Percentiles rank a stretch among this genome's conserved stretches.
phyloP scores from a whole-genome alignment of 805 yeast genomes.

The Yamadazyma phyllophila region DNA sequence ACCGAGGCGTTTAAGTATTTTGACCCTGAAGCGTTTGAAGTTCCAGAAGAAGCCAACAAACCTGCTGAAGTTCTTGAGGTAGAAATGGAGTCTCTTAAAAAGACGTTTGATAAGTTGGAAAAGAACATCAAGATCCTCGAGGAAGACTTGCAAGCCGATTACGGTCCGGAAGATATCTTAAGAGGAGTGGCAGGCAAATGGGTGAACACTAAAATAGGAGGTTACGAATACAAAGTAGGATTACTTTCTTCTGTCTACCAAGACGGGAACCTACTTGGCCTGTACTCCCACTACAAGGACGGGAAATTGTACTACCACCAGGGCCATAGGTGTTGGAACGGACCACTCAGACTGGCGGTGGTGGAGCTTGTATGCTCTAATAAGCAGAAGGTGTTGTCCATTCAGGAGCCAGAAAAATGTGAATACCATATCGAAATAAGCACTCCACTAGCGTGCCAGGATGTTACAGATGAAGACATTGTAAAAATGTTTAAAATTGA shows the following conservation, averaged over 20 bases:
- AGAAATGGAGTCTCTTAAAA: slow-evolving; percentile 9
- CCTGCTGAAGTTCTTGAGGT: slow-evolving; percentile 5
- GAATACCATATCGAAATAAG: slow-evolving; percentile 57
- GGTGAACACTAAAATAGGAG: slow-evolving; percentile 55
- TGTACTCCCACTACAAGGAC: slow-evolving; percentile 24
- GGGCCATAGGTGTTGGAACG: slow-evolving; percentile 93
- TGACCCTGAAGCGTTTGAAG: slow-evolving; percentile 6
- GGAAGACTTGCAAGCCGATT: slow-evolving; percentile 27
- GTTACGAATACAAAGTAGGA: slow-evolving; percentile 65
- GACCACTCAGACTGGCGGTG: slow-evolving; percentile 74
- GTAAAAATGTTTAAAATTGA: slow-evolving; percentile 24
- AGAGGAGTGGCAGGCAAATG: slow-evolving; percentile 54
- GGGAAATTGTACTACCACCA: slow-evolving; percentile 40
- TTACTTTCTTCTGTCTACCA: slow-evolving; percentile 58
- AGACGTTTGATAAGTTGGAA: slow-evolving; percentile 14
- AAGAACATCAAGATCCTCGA: slow-evolving; percentile 14
- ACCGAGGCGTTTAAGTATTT: slow-evolving; percentile 10
- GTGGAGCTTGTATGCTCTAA: slow-evolving; percentile 69
- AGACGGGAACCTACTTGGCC: slow-evolving; percentile 53
- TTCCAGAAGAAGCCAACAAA: neutral
- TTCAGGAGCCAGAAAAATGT: slow-evolving; percentile 88
- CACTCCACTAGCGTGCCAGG: slow-evolving; percentile 48
- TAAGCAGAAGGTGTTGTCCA: slow-evolving; percentile 52
- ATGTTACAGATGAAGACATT: slow-evolving; percentile 27
- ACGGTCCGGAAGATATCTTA: slow-evolving; percentile 65